Conservation (phyloP, 2,329 filamentous ascomycete genomes). For the Pseudohalonectria lignicola region DNA sequence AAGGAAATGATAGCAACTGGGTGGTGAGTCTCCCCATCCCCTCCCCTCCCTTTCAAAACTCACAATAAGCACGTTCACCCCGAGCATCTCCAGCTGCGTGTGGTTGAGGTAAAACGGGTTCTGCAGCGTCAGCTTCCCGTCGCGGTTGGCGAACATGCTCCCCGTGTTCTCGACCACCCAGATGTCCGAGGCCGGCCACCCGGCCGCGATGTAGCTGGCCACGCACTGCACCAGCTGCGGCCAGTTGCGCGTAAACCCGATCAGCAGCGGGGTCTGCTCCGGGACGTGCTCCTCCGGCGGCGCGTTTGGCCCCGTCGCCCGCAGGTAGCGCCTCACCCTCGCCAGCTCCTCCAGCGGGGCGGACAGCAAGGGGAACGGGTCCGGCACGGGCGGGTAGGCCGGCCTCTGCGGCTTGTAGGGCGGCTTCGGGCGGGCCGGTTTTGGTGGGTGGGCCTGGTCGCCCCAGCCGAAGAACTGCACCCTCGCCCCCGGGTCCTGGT, state of each 20-base stretch:
- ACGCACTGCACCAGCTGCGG: conserved; percentile 39
- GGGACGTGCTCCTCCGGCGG: conserved; percentile 20
- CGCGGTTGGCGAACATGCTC: conserved; percentile 34
- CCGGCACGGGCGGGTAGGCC: conserved; percentile 17
- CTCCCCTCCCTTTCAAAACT: no score
- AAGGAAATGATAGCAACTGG: no score
- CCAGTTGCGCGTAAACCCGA: conserved; percentile 44
- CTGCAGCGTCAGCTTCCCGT: conserved; percentile 29
- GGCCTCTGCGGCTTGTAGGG: conserved; percentile 19
- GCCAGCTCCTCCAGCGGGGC: no score
- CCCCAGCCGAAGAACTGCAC: no score
- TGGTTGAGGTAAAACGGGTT: conserved; percentile 46
- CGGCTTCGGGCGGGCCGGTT: conserved; percentile 11
- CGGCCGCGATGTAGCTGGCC: conserved; percentile 40
- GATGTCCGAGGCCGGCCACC: conserved; percentile 42
- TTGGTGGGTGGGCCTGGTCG: no score
- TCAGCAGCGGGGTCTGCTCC: conserved; percentile 27
- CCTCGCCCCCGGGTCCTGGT: no score
- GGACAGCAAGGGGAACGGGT: conserved; percentile 25
- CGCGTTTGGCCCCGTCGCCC: conserved; percentile 17
- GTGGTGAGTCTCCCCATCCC: no score
- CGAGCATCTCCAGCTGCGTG: conserved; percentile 30
- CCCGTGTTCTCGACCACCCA: conserved; percentile 45
- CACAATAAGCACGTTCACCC: conserved; percentile 37
- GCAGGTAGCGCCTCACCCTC: conserved; percentile 7